Base-by-base conservation (phyloP, 73 alveolate species). In the Breviolum minutum region DNA sequence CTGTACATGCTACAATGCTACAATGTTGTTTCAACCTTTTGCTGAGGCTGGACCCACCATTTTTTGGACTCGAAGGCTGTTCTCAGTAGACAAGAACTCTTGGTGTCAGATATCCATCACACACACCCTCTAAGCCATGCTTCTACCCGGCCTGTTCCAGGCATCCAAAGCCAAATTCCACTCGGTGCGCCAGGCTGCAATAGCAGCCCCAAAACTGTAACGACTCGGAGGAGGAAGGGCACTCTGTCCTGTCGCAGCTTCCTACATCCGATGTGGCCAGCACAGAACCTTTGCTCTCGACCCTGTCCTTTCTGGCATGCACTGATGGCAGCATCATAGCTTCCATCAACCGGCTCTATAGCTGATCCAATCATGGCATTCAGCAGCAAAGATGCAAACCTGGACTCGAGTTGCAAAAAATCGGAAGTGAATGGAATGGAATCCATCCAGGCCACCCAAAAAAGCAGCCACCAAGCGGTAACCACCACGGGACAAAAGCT, bases 111-210 rank as follows among this genome's bases (percentile, higher is more conserved):
- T 8, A 19, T n/a, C 63, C 32, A 19, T 17, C 81, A 71, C 86
- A 77, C 12, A 29, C 63, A 7, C 62, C n/a, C 24, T 16, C 11
- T 4, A 13, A 17, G 11, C 32, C 32, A 11, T 48, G 29, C 68
- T 40, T 40, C 54, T n/a, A n/a, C 30, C 88, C 30, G 27, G 87
- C 97, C 97, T 90, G 63, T 90, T 40, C 97, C 97, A 90, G 97
- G 97, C 97, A 71, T 71, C 97, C 97, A 90, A 90, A 90, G 97
- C 97, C 87, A 90, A 14, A 73, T 73, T 71, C 97, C 97, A 90
- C 88, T 76, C 97, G 69, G 76, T 90, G 70, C 97, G 61, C 97
- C 87, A 90, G 22, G 97, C 97, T 22, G 97, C 82, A 63, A 90
- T 74, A 60, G 76, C 97, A 71, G 97, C 87, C 10, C 97, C 97